Conservation (phyloP, 2,329 filamentous ascomycete species). For the Aspergillus puulaauensis region DNA sequence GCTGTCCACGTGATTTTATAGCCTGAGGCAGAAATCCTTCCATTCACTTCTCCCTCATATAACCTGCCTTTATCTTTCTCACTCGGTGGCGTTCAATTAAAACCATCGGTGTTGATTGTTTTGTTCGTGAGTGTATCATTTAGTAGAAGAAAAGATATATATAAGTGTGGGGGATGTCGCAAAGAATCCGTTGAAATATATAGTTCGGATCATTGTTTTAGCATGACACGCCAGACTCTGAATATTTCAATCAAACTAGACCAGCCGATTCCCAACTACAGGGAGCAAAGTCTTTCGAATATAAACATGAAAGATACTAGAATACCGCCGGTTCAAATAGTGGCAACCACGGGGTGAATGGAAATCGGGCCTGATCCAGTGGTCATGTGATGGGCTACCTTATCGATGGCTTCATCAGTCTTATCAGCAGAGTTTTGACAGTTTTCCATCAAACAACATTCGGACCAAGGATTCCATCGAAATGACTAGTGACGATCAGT, state of each 20-base stretch:
- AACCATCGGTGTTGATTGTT: too few species aligned
- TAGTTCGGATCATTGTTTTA: too few species aligned
- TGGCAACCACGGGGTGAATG: background rate
- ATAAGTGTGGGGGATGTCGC: too few species aligned
- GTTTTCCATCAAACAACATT: background rate
- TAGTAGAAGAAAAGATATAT: too few species aligned
- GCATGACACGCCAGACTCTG: too few species aligned
- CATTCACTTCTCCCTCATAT: background rate
- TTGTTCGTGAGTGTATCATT: too few species aligned
- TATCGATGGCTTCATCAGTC: conserved; percentile 8
- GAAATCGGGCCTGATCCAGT: background rate
- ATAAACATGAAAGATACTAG: background rate
- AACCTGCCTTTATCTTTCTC: background rate
- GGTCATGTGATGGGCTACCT: conserved; percentile 19
- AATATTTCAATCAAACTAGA: too few species aligned
- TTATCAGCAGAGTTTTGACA: conserved; percentile 6
- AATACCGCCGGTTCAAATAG: background rate
- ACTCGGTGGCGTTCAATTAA: too few species aligned
- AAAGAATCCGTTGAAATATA: too few species aligned
- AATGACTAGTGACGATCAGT: conserved; percentile 79
- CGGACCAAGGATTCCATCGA: conserved; percentile 26
- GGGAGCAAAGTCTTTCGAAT: background rate
- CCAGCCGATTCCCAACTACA: too few species aligned
- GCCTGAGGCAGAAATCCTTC: background rate
- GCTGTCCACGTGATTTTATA: conserved; percentile 1